Base-by-base conservation (phyloP, 495 filamentous ascomycete genomes). In the Neurospora sp. region DNA sequence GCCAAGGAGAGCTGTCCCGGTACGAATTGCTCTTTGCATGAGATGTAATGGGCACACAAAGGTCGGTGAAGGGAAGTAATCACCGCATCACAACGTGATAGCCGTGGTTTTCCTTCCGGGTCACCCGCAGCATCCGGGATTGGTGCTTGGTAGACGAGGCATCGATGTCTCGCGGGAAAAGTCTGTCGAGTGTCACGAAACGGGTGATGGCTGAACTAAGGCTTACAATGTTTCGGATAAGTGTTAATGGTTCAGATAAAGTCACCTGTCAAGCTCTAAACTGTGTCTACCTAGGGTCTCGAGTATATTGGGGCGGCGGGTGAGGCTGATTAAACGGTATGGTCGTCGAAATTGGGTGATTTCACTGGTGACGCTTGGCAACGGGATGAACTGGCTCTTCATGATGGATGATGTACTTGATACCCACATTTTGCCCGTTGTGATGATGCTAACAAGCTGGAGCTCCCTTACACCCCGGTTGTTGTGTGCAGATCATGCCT, bases 21-120 rank as follows among this genome's bases (percentile, higher is more conserved):
- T 31, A 62, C 54, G 4, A 62, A 62, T 62, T 62, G 23, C 48
- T 23, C 48, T 31, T 31, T 59, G 23, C 54, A 31, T 31, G 54
- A 31, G 23, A 77, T 74, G 70, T 72, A 74, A 72, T 54, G 12
- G 23, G 74, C 14, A 73, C 27, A 62, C 31, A 62, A 77, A 73
- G 75, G 76, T 76, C 76, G 76, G 74, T 77, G 74, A 76, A 72
- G 37, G 20, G 12, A 73, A 37, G 66, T 11, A 71, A 46, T 69
- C 71, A 40, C 39, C 69, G 31, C 71, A 73, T 46, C 66, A 69
- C 48, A 71, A 42, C 2, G 37, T 40, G 70, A n/a, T 44, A 71
- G 27, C 71, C 69, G 54, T 48, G 39, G 42, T 14, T 41, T 39
- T 59, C 27, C 31, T 39, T 73, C 2, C 18, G 31, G 35, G 23